phyloP scores from a whole-genome alignment of 352 stramenopile genomes.

The Pythium graminicola region DNA sequence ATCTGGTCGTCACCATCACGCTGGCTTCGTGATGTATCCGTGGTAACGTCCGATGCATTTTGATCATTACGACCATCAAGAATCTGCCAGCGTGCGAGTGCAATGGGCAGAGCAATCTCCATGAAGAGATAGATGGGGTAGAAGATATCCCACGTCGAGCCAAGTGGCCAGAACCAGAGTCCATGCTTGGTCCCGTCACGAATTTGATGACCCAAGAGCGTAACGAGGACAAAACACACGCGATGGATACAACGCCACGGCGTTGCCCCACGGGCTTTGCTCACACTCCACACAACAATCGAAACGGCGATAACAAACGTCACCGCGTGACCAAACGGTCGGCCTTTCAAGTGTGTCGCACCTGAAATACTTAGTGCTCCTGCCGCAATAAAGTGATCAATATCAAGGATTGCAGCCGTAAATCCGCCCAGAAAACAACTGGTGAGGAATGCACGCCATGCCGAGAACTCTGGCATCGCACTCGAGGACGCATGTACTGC shows the following conservation, averaged over 20 bases:
- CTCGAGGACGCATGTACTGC: slow-evolving; percentile 1
- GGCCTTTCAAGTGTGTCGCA: slow-evolving; percentile 48
- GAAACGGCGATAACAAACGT: slow-evolving; percentile 53
- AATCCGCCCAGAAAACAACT: slow-evolving; percentile 36
- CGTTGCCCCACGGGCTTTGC: slow-evolving; percentile 7
- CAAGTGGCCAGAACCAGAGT: slow-evolving; percentile 68
- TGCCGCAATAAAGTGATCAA: slow-evolving; percentile 72
- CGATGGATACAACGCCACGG: slow-evolving; percentile 28
- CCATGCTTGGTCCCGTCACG: slow-evolving; percentile 54
- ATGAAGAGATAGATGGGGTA: slow-evolving; percentile 61
- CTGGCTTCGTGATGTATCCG: slow-evolving; percentile 11
- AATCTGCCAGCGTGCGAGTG: slow-evolving; percentile 21
- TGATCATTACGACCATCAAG: slow-evolving; percentile 9
- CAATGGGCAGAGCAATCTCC: slow-evolving; percentile 45
- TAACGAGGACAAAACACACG: slow-evolving; percentile 47
- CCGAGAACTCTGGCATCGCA: slow-evolving; percentile 3
- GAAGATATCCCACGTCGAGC: slow-evolving; percentile 51
- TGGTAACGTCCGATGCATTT: slow-evolving; percentile 1
- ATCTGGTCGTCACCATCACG: slow-evolving; percentile 16
- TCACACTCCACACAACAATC: slow-evolving; percentile 27
- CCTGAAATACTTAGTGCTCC: slow-evolving; percentile 43
- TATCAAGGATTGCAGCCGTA: slow-evolving; percentile 43
- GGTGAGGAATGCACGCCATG: slow-evolving; percentile 29
- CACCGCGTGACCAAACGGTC: slow-evolving; percentile 61
- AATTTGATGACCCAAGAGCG: slow-evolving; percentile 62